A percentile compares a stretch with the other conserved stretches of the same genome.
phyloP scores from a whole-genome alignment of 257 asterid genomes.

The Solanum bulbocastanum region DNA sequence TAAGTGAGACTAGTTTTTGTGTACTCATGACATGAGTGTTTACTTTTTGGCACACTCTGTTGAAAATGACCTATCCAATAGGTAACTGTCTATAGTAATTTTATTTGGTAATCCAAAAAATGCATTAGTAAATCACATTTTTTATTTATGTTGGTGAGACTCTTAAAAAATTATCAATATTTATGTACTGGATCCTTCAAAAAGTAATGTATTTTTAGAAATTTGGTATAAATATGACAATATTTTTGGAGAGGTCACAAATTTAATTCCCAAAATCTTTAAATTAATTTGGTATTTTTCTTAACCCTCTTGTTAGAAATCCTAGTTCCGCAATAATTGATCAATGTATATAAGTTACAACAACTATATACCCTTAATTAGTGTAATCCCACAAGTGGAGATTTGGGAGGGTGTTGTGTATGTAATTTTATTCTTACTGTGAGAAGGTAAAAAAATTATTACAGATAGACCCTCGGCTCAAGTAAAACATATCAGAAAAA shows the following conservation, averaged over 20 bases:
- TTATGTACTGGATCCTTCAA: rapidly evolving
- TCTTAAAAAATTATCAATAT: neutral
- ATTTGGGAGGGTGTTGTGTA: no score
- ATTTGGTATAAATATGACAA: rapidly evolving
- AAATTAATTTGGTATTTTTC: no score
- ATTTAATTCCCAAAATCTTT: no score
- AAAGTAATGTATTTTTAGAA: rapidly evolving
- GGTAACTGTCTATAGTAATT: neutral
- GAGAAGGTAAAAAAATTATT: neutral
- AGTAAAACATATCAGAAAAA: neutral
- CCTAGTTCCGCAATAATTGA: no score
- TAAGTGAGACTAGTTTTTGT: neutral
- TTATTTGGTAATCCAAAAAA: neutral
- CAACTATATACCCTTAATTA: no score
- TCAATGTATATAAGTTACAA: no score
- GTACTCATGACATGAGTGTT: neutral
- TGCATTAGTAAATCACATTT: neutral
- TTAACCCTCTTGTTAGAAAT: no score
- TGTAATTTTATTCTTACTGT: neutral
- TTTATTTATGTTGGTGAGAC: neutral
- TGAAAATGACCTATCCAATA: neutral
- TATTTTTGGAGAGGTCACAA: no score
- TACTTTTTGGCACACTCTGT: neutral
- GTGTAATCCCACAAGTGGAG: no score
- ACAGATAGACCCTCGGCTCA: neutral